Conservation (phyloP, 2,329 filamentous ascomycete genomes). For the Talaromyces pinophilus region DNA sequence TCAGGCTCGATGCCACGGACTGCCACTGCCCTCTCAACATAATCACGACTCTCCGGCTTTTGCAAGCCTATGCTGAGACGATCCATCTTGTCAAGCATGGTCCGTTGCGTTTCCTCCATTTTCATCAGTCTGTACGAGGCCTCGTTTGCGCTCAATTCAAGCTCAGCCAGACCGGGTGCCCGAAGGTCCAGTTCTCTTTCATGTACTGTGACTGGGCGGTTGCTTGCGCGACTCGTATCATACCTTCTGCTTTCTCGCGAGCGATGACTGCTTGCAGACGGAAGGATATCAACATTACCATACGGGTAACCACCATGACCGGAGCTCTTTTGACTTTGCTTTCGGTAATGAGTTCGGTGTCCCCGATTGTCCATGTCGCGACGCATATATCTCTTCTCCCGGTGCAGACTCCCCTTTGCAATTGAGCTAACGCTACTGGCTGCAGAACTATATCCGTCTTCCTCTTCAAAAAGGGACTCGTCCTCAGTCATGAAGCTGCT, state of each 20-base stretch:
- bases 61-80: neutral
- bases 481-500: conserved; percentile 36
- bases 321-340: conserved; percentile 24
- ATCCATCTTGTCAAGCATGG: neutral
- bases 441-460: conserved; percentile 29
- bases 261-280: conserved; percentile 26
- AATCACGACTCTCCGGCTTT: neutral
- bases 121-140: conserved; percentile 10
- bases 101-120: conserved; percentile 4
- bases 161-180: conserved; percentile 4
- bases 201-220: conserved; percentile 7
- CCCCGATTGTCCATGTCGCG: conserved; percentile 24
- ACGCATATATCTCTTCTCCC: conserved; percentile 27
- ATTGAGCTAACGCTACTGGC: conserved; percentile 30
- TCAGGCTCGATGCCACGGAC: conserved; percentile 2
- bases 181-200: neutral
- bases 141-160: neutral
- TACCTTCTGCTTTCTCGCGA: neutral
- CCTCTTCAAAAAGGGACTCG: conserved; percentile 32
- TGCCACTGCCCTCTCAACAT: neutral
- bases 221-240: neutral
- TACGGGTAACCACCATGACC: conserved; percentile 22
- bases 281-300: conserved; percentile 31
- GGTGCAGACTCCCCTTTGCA: conserved; percentile 29
- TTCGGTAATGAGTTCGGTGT: conserved; percentile 34